A percentile compares a stretch with the other conserved stretches of the same genome.
Conservation (phyloP, 768 basidiomycete genomes). For the Boletus huronensis region DNA sequence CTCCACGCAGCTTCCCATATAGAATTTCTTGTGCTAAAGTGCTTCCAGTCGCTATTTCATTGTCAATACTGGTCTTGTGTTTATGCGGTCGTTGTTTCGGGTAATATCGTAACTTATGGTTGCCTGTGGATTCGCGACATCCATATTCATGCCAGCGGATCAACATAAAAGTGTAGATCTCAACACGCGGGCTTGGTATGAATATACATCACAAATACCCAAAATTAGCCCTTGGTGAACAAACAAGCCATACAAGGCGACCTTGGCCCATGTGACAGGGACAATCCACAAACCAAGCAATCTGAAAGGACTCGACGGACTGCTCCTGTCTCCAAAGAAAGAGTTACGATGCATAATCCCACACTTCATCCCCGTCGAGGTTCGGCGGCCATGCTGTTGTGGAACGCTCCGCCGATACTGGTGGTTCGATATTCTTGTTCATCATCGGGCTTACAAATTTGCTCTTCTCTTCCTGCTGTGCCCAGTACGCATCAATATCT, state of each 20-base stretch:
- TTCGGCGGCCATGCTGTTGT: constrained; percentile 32
- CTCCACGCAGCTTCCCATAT: constrained; percentile 25
- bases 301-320: constrained; percentile 14
- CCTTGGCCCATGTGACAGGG: constrained; percentile 16
- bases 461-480: constrained; percentile 24
- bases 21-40: constrained; percentile 34
- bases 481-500: constrained; percentile 38
- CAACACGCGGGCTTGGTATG: constrained; percentile 7
- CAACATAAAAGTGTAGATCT: constrained; percentile 31
- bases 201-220: constrained; percentile 13
- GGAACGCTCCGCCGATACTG: constrained; percentile 47
- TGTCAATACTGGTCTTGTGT: constrained; percentile 17
- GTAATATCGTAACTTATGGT: constrained; percentile 20
- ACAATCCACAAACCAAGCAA: constrained; percentile 16
- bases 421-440: constrained; percentile 14
- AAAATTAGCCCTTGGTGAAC: constrained; percentile 17
- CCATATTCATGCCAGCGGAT: constrained; percentile 22
- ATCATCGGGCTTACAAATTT: background rate
- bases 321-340: constrained; percentile 15
- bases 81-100: constrained; percentile 18
- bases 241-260: constrained; percentile 22
- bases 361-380: constrained; percentile 23
- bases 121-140: constrained; percentile 8
- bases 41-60: constrained; percentile 16
- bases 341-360: constrained; percentile 13